Percentiles rank a stretch among this genome's conserved stretches.
Evolutionary conservation across 306 rosid species (phyloP).

Genomic region (Begonia peltatifolia): DNA sequence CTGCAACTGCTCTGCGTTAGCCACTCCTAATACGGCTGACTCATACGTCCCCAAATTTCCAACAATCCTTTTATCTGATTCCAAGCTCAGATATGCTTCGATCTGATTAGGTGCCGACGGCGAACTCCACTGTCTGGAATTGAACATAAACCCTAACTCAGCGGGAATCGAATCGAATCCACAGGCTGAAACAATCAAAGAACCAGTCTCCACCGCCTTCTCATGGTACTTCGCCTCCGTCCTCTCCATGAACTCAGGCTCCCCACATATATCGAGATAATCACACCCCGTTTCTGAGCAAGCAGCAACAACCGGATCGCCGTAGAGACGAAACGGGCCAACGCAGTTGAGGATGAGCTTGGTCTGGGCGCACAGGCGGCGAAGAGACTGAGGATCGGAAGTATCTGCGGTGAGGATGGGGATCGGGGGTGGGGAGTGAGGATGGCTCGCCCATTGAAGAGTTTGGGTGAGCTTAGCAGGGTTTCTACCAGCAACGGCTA

Average conservation of each 20-base stretch:
- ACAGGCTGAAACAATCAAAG: conserved; percentile 71
- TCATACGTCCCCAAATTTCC: conserved; percentile 69
- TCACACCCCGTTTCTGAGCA: conserved; percentile 59
- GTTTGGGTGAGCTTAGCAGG: conserved; percentile 34
- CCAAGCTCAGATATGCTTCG: conserved; percentile 56
- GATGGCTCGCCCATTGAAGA: conserved; percentile 56
- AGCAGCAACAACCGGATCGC: conserved; percentile 61
- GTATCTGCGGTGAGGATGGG: conserved; percentile 54
- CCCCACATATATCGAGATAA: conserved; percentile 75
- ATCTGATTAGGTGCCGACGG: conserved; percentile 35
- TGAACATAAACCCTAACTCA: conserved; percentile 66
- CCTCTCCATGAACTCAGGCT: conserved; percentile 82
- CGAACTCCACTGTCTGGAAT: conserved; percentile 54
- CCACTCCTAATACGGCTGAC: conserved; percentile 66
- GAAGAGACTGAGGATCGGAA: conserved; percentile 45
- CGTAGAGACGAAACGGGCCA: conserved; percentile 82
- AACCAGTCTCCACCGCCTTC: conserved; percentile 24
- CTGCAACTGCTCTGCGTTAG: conserved; percentile 36
- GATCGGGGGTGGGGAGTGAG: conserved; percentile 35
- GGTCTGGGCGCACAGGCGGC: conserved; percentile 37
- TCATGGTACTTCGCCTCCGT: conserved; percentile 38
- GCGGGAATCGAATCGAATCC: conserved; percentile 94
- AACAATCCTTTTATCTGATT: conserved; percentile 49
- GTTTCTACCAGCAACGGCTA: conserved; percentile 77
- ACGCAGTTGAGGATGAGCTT: conserved; percentile 78